Percentiles rank a stretch among this genome's conserved stretches.
Conservation (phyloP, 169 alveolate species). For the Cryptosporidium ubiquitum region DNA sequence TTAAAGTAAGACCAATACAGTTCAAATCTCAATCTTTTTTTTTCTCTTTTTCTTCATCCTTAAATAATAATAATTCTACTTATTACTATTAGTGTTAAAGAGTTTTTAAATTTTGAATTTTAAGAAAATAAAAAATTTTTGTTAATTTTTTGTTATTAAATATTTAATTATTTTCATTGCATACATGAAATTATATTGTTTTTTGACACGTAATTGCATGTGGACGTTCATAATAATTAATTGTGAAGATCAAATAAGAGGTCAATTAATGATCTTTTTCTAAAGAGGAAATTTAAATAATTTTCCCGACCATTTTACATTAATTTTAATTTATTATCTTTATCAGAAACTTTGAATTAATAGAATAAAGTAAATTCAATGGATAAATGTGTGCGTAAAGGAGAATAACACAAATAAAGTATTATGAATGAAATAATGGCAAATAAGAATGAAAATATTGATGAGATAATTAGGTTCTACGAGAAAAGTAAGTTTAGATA, state of each 20-base stretch:
- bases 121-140: too few species aligned
- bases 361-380: background rate
- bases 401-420: background rate
- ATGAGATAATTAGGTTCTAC: conserved; percentile 41
- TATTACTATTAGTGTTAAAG: background rate
- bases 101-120: background rate
- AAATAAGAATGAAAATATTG: conserved; percentile 49
- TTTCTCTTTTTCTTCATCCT: too few species aligned
- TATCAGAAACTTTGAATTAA: background rate
- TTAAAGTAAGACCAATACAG: too few species aligned
- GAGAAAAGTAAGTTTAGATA: conserved; percentile 55
- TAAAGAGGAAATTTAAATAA: too few species aligned
- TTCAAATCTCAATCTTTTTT: too few species aligned
- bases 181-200: background rate
- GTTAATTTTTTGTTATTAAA: too few species aligned
- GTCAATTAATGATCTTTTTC: background rate
- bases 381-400: background rate
- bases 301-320: background rate
- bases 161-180: background rate
- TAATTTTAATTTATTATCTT: too few species aligned
- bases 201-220: conserved; percentile 20
- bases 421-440: conserved; percentile 29
- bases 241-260: background rate
- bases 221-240: background rate
- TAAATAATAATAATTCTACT: too few species aligned